Evolutionary conservation across 176 grass and related monocot genomes (phyloP).

Genomic region (Leersia perrieri): DNA sequence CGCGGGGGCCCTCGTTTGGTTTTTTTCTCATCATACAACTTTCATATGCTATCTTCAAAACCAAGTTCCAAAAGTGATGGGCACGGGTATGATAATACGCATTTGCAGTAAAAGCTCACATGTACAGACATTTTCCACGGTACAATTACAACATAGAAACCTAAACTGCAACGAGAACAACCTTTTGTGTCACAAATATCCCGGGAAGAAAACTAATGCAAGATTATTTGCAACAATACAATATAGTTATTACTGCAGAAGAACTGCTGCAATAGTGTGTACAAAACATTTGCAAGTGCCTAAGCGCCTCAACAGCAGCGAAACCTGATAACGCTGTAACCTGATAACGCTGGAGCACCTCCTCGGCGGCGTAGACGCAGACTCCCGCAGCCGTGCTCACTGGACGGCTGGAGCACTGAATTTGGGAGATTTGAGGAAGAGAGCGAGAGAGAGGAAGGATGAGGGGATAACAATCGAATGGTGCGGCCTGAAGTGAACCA

Average conservation of each 20-base stretch:
- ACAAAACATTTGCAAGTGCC: no score
- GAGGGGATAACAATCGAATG: not conserved
- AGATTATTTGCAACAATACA: not conserved
- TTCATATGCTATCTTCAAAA: not conserved
- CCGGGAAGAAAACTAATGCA: not conserved
- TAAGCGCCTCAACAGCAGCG: no score
- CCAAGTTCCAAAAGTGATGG: not conserved
- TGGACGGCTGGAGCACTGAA: no score
- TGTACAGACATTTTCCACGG: not conserved
- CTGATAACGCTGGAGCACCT: not conserved
- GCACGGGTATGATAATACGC: not conserved
- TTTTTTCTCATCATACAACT: not conserved
- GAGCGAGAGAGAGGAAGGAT: not conserved
- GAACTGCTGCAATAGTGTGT: no score
- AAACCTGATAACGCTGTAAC: not conserved
- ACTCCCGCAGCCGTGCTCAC: not conserved
- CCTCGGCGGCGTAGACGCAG: no score
- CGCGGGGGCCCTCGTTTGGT: no score
- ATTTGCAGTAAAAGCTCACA: not conserved
- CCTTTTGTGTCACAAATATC: not conserved
- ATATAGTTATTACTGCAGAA: not conserved
- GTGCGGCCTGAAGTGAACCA: no score
- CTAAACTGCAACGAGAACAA: not conserved
- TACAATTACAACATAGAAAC: not conserved
- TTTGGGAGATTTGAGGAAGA: not conserved